Percentiles rank a stretch among this genome's conserved stretches.
These are phyloP conservation scores for Aquilaria agallochum DNA, from an alignment of 441 rosid genomes.

Conservation along the genomic window DNA sequence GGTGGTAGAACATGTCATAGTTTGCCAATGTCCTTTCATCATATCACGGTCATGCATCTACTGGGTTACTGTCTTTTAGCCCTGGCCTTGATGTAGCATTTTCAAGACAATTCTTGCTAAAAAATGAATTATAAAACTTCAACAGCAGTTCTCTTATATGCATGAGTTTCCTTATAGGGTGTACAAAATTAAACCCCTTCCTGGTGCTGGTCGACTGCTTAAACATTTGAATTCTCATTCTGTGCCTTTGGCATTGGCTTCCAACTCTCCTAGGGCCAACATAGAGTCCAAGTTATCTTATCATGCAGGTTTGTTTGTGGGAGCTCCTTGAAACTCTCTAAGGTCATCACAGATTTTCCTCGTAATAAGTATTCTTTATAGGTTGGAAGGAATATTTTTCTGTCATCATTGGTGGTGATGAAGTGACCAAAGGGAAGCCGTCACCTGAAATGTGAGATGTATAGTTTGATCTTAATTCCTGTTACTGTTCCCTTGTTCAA, in stretches of 20 bases:
- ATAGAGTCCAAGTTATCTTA: constrained; percentile 58
- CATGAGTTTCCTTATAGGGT: constrained; percentile 29
- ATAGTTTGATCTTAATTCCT: not conserved
- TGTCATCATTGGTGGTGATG: constrained; percentile 65
- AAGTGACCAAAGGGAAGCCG: constrained; percentile 69
- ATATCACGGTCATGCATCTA: too few relatives aligned
- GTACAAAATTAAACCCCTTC: constrained; percentile 61
- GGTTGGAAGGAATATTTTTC: constrained; percentile 80
- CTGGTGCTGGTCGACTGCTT: constrained; percentile 70
- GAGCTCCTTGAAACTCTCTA: not conserved
- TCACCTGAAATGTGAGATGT: constrained; percentile 67
- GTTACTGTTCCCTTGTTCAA: too few relatives aligned
- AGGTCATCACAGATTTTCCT: not conserved
- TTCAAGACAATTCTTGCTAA: too few relatives aligned
- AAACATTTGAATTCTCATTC: constrained; percentile 57
- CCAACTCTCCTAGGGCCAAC: constrained; percentile 59
- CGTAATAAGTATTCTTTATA: constrained; percentile 15
- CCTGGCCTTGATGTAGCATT: too few relatives aligned
- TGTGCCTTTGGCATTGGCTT: constrained; percentile 71
- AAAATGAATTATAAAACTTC: too few relatives aligned
- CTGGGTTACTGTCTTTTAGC: too few relatives aligned
- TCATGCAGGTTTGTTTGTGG: constrained; percentile 43
- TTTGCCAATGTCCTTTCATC: too few relatives aligned
- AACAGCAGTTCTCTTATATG: not conserved
- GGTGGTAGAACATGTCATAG: too few relatives aligned